phyloP scores from a whole-genome alignment of 2,329 filamentous ascomycete genomes.

The Fusarium sp. region DNA sequence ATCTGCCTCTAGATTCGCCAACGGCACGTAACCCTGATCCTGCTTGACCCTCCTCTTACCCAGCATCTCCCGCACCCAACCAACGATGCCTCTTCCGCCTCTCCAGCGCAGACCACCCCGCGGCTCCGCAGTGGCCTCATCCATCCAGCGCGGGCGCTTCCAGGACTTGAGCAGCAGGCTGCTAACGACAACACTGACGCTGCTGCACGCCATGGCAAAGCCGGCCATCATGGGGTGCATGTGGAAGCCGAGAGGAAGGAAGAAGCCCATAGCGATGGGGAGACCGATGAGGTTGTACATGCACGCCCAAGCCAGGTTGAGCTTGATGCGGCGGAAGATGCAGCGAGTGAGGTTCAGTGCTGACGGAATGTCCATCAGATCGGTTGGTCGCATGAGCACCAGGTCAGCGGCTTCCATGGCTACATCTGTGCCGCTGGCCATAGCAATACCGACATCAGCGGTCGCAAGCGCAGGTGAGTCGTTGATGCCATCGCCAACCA shows the following conservation, averaged over 20 bases:
- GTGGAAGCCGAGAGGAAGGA: slow-evolving; percentile 86
- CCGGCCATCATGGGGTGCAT: slow-evolving; percentile 95
- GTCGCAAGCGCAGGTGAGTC: slow-evolving; percentile 95
- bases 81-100: slow-evolving; percentile 55
- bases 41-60: slow-evolving; percentile 51
- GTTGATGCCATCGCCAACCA: slow-evolving; percentile 99
- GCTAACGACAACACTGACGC: slow-evolving; percentile 87
- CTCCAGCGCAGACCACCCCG: slow-evolving; percentile 58
- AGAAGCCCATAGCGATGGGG: slow-evolving; percentile 96
- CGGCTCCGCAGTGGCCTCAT: slow-evolving; percentile 70
- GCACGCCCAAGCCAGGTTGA: slow-evolving; percentile 93
- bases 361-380: slow-evolving; percentile 92
- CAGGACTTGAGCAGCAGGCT: slow-evolving; percentile 87
- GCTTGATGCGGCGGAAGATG: slow-evolving; percentile 92
- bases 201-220: slow-evolving; percentile 90
- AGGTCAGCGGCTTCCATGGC: slow-evolving; percentile 97
- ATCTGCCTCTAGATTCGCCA: slow-evolving; percentile 60
- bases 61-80: slow-evolving; percentile 54
- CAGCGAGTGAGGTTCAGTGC: slow-evolving; percentile 81
- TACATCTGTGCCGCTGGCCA: slow-evolving; percentile 92
- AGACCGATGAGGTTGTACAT: slow-evolving; percentile 91
- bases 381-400: slow-evolving; percentile 91
- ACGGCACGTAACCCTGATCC: slow-evolving; percentile 67
- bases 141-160: slow-evolving; percentile 87
- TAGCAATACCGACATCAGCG: slow-evolving; percentile 91